These are phyloP conservation scores for Talaromyces thailandensis DNA, from an alignment of 495 filamentous ascomycete genomes.

Conservation along the genomic window DNA sequence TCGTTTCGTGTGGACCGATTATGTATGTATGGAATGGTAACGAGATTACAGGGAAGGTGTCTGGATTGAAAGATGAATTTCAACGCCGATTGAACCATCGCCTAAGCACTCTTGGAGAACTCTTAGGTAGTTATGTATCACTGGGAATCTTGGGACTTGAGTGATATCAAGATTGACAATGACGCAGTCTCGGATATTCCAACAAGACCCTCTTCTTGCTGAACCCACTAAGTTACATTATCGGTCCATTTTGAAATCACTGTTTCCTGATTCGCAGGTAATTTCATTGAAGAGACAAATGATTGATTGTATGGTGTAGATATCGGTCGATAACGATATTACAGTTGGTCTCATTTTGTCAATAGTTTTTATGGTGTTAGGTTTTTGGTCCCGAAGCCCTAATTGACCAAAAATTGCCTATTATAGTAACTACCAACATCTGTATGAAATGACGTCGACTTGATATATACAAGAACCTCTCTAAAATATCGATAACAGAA, in stretches of 20 bases:
- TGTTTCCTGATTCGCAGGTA: not conserved
- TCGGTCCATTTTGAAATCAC: too few relatives aligned
- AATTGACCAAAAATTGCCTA: not conserved
- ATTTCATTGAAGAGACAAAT: not conserved
- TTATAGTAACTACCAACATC: not conserved
- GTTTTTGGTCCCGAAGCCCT: not conserved
- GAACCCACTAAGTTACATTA: not conserved
- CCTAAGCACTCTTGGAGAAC: too few relatives aligned
- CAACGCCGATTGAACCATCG: too few relatives aligned
- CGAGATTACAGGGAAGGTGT: too few relatives aligned
- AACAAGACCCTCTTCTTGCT: too few relatives aligned
- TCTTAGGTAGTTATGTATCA: too few relatives aligned
- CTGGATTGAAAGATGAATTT: too few relatives aligned
- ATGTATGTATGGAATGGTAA: too few relatives aligned
- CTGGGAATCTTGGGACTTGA: too few relatives aligned
- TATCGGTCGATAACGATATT: not conserved
- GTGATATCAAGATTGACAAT: too few relatives aligned
- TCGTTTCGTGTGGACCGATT: too few relatives aligned
- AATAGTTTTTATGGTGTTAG: not conserved
- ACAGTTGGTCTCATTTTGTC: not conserved
- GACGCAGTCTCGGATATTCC: too few relatives aligned
- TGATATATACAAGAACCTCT: not conserved
- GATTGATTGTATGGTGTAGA: not conserved
- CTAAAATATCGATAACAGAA: not conserved
- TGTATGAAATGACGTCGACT: not conserved